phyloP scores from a whole-genome alignment of 1,284 basidiomycete species.

The Sporisorium exsertum region DNA sequence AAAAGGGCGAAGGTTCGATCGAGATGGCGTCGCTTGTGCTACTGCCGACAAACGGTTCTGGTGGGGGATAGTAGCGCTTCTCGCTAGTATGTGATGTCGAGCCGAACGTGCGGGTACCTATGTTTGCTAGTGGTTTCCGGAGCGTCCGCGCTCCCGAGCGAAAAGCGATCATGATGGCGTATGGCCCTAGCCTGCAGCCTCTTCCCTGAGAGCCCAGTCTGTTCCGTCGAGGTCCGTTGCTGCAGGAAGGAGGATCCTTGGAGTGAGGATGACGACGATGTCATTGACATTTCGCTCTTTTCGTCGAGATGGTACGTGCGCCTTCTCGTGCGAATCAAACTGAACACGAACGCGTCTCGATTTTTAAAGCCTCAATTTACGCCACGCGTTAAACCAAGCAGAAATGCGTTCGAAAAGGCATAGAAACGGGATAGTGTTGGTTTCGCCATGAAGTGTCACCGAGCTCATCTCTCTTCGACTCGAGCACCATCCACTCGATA shows the following conservation, averaged over 20 bases:
- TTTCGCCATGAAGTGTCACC: background rate
- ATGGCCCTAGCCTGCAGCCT: background rate
- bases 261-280: background rate
- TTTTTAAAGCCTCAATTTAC: slow-evolving; percentile 25
- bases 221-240: background rate
- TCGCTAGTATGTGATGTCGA: slow-evolving; percentile 23
- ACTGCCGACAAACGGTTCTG: slow-evolving; percentile 39
- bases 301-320: slow-evolving; percentile 18
- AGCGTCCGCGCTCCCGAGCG: slow-evolving; percentile 16
- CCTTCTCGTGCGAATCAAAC: slow-evolving; percentile 32
- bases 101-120: slow-evolving; percentile 12
- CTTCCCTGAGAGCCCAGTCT: background rate
- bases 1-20: slow-evolving; percentile 39
- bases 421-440: slow-evolving; percentile 8
- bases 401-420: background rate
- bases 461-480: background rate
- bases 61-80: slow-evolving; percentile 48
- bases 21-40: slow-evolving; percentile 21
- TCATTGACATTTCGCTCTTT: background rate
- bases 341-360: slow-evolving; percentile 8
- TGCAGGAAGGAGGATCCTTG: background rate
- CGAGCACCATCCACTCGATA: background rate
- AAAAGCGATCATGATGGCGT: slow-evolving; percentile 10
- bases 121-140: background rate
- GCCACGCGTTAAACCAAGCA: slow-evolving; percentile 24